Base-by-base conservation (phyloP, 2,329 filamentous ascomycete genomes). In the Diaporthe ampelina region DNA sequence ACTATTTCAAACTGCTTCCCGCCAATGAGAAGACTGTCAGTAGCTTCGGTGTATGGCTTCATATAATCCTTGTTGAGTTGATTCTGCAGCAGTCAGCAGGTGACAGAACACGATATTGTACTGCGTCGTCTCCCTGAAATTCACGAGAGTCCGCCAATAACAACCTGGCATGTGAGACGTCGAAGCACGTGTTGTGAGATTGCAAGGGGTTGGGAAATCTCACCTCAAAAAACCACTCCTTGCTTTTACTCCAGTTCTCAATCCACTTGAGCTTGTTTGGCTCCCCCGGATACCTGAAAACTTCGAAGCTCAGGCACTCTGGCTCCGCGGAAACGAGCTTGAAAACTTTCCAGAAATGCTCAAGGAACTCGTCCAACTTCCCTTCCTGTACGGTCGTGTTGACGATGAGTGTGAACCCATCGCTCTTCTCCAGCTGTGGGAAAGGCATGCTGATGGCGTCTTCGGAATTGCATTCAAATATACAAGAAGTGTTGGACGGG, bases 281-380 rank as follows among this genome's bases (percentile, higher is more conserved):
- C 45, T 50, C 32, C 7, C 37, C 61, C 1, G 45, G 19, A 15
- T 19, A 67, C 61, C 61, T n/a, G 61, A 67, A 67, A 13, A 67
- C 8, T 6, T 67, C 61, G 45, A 67, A 67, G 29, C 61, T 67
- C 61, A 67, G 61, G 61, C 61, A 67, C 45, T 67, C 61, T 37
- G 61, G 61, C 61, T 67, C 61, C 13, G 61, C 45, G 11, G 61
- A 24, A 6, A 21, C 61, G 15, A 52, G 11, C 2, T 52, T 52
- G 13, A 67, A 37, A 24, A 37, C 45, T 24, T 52, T 32, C 45
- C 45, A 67, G 29, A 67, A 67, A 10, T 67, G 19, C 1, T 17
- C 61, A 10, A 52, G 61, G 3, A 50, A 67, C 29, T 67, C 61
- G 13, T 67, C 61, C 29, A 67, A 17, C 19, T 67, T 67, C 13